These are phyloP conservation scores for Apiotrichum montevideense DNA, from an alignment of 1,284 basidiomycete species.

Conservation along the genomic window DNA sequence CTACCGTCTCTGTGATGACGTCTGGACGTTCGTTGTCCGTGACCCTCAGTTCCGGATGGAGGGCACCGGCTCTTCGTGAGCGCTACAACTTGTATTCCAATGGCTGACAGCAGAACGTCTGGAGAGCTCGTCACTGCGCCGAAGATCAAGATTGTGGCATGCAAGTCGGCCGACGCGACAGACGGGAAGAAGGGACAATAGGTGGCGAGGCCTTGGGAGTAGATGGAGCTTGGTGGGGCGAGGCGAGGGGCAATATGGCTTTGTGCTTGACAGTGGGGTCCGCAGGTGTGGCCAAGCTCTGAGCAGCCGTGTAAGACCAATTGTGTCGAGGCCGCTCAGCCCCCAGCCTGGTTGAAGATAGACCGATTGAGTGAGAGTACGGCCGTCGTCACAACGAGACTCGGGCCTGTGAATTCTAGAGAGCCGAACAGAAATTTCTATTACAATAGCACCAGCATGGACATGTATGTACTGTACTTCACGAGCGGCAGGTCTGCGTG, in stretches of 20 bases:
- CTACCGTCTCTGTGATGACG: conserved; percentile 91
- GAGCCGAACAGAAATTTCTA: not conserved
- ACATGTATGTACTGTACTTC: not conserved
- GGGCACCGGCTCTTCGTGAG: conserved; percentile 53
- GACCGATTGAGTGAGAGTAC: no score
- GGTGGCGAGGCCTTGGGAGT: not conserved
- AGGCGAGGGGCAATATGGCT: no score
- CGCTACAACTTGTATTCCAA: not conserved
- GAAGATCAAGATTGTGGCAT: conserved; percentile 91
- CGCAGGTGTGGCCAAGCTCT: no score
- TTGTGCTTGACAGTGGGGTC: no score
- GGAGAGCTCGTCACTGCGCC: conserved; percentile 55
- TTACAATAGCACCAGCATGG: conserved; percentile 1
- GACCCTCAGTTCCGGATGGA: conserved; percentile 92
- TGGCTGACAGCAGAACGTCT: conserved; percentile 11
- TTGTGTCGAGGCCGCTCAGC: no score
- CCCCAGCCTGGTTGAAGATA: no score
- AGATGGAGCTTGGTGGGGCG: no score
- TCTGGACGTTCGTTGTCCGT: conserved; percentile 94
- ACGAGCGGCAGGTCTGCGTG: not conserved
- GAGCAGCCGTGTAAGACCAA: no score
- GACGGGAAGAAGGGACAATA: conserved; percentile 34
- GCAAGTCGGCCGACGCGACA: conserved; percentile 85
- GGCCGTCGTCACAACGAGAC: no score
- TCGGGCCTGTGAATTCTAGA: not conserved